A percentile compares a stretch with the other conserved stretches of the same genome.
These are phyloP conservation scores for Curvularia verruculosa DNA, from an alignment of 2,329 filamentous ascomycete genomes.

Conservation along the genomic window DNA sequence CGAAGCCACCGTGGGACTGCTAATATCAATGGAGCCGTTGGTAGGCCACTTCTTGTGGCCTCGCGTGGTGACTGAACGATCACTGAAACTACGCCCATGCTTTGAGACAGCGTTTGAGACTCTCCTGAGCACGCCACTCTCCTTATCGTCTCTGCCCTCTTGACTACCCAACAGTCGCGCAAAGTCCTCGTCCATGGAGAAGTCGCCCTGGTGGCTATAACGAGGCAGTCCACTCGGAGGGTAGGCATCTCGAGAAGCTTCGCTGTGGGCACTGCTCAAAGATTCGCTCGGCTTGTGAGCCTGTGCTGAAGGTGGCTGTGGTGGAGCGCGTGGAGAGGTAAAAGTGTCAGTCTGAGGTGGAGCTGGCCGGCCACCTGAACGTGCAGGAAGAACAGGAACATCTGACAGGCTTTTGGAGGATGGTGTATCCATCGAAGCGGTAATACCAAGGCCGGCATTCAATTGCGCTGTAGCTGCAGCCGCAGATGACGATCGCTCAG, in stretches of 20 bases:
- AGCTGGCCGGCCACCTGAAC: conserved; percentile 54
- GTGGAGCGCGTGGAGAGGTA: conserved; percentile 54
- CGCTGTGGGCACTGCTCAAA: conserved; percentile 53
- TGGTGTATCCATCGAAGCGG: conserved; percentile 52
- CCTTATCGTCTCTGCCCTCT: conserved; percentile 59
- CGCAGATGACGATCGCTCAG: conserved; percentile 50
- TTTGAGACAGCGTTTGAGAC: conserved; percentile 88
- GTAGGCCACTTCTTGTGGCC: conserved; percentile 50
- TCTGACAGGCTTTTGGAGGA: conserved; percentile 51
- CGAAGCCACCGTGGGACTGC: conserved; percentile 71
- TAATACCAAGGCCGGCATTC: conserved; percentile 52
- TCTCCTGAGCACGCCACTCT: conserved; percentile 70
- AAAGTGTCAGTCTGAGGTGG: conserved; percentile 50
- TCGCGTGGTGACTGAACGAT: conserved; percentile 52
- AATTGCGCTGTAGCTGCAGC: conserved; percentile 37
- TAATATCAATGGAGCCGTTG: conserved; percentile 61
- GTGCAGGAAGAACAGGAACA: conserved; percentile 52
- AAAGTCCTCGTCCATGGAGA: conserved; percentile 96
- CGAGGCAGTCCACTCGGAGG: conserved; percentile 48
- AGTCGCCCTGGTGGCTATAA: conserved; percentile 78
- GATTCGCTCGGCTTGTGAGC: conserved; percentile 53
- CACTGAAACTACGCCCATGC: conserved; percentile 87
- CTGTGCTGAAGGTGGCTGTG: conserved; percentile 50
- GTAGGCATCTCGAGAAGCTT: conserved; percentile 39
- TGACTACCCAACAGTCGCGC: conserved; percentile 80